Base-by-base conservation (phyloP, 1,284 basidiomycete species). In the Ganoderma sp. region DNA sequence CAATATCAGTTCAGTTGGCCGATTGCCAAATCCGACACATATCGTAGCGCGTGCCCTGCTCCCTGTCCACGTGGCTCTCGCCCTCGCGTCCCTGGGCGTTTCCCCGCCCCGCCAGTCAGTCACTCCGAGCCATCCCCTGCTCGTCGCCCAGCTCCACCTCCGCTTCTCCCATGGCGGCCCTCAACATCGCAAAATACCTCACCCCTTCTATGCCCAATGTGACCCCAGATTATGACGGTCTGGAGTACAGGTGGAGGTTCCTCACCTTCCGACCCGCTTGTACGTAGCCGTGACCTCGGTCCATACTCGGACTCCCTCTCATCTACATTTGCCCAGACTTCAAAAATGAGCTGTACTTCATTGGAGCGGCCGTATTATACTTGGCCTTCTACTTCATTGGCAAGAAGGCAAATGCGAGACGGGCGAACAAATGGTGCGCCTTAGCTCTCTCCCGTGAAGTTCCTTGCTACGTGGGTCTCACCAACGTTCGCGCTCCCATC, bases 211-310 rank as follows among this genome's bases (percentile, higher is more conserved):
- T 83, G n/a, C 77, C 81, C 37, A 71, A 79, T 43, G 76, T 83
- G 7, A 67, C 79, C 2, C 77, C 80, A 10, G 81, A 88, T 41
- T 91, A 90, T 74, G 77, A 84, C 25, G 90, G 94, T 19, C 78
- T 86, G 60, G 86, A 96, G 78, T 88, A 84, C 77, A 83, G 80
- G 70, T 95, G 90, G 90, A 90, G 86, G 77, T 84, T 89, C 71
- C 81, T 97, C 73, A 87, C 90, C 57, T 94, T 96, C 81, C 84
- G 94, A 62, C 95, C 95, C 14, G 91, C 90, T n/a, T 78, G 91
- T 92, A 75, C 69, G 88, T 81, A 45, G 12, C n/a, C 34, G 19
- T 60, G 17, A 39, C 34, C 48, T 54, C 25, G 25, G 34, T 37
- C 45, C 41, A 22, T 52, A 43, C n/a, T 37, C 52, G 45, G 48